phyloP scores from a whole-genome alignment of 352 stramenopile genomes.

The Pythium grandisporangium region DNA sequence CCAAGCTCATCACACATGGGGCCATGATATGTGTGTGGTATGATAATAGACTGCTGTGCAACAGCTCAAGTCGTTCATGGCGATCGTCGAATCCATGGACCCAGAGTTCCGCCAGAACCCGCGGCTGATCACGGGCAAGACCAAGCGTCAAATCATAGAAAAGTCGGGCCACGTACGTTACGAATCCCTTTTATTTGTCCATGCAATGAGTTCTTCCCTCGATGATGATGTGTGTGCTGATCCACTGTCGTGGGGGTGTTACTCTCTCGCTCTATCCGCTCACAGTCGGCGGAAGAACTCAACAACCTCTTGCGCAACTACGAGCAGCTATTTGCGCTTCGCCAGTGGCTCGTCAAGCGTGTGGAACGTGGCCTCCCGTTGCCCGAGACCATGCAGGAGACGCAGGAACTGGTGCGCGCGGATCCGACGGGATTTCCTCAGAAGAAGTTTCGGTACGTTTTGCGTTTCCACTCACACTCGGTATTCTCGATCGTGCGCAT shows the following conservation, averaged over 20 bases:
- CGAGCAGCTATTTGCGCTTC: constrained; percentile 67
- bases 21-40: neutral
- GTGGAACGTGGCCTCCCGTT: constrained; percentile 66
- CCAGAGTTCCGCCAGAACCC: constrained; percentile 61
- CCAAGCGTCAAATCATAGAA: constrained; percentile 74
- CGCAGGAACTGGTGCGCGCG: constrained; percentile 65
- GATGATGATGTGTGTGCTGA: neutral
- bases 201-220: neutral
- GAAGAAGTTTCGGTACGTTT: constrained; percentile 71
- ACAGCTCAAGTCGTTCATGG: constrained; percentile 78
- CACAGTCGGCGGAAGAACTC: constrained; percentile 70
- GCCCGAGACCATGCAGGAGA: constrained; percentile 70
- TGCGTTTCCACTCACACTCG: neutral
- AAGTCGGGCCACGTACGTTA: constrained; percentile 68
- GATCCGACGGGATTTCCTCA: constrained; percentile 81
- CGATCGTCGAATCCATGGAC: constrained; percentile 73
- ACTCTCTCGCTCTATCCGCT: too few species aligned
- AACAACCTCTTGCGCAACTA: constrained; percentile 84
- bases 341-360: constrained; percentile 72
- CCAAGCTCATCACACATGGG: too few species aligned
- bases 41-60: constrained; percentile 61
- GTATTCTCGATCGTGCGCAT: too few species aligned
- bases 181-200: too few species aligned
- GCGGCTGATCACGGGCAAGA: constrained; percentile 73
- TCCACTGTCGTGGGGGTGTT: too few species aligned